Conservation (phyloP, 495 filamentous ascomycete species). For the Penicillium herquei region DNA sequence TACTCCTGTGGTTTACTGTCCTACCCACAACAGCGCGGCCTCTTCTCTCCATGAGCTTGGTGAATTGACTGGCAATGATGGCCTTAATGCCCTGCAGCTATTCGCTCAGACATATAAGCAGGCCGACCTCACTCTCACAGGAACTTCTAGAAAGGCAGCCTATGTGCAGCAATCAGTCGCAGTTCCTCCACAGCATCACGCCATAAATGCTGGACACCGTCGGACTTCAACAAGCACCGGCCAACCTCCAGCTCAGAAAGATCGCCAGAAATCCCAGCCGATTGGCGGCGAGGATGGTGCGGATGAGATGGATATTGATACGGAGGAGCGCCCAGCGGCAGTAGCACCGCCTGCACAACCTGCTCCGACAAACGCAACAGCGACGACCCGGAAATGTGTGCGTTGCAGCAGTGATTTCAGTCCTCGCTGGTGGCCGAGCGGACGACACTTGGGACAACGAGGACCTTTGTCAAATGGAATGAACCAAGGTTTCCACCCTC, state of each 20-base stretch:
- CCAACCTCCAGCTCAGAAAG: conserved; percentile 19
- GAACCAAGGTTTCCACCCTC: conserved; percentile 3
- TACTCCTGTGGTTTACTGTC: conserved; percentile 83
- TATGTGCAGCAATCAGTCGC: conserved; percentile 55
- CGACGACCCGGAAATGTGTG: conserved; percentile 34
- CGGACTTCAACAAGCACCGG: conserved; percentile 41
- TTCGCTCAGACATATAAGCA: conserved; percentile 91
- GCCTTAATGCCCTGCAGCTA: conserved; percentile 74
- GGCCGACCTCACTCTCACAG: conserved; percentile 83
- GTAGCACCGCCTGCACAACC: conserved; percentile 5
- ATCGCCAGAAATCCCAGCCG: conserved; percentile 27
- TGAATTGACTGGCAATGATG: conserved; percentile 60
- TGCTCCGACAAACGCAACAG: conserved; percentile 5
- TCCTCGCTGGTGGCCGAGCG: conserved; percentile 45
- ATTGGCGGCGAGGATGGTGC: conserved; percentile 22
- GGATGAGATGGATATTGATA: conserved; percentile 40
- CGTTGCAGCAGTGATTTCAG: conserved; percentile 41
- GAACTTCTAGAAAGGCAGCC: conserved; percentile 85
- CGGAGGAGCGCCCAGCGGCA: conserved; percentile 25
- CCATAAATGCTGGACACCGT: conserved; percentile 24
- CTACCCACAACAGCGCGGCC: conserved; percentile 69
- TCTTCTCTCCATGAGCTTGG: conserved; percentile 71
- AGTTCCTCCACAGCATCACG: conserved; percentile 25
- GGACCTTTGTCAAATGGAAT: conserved; percentile 33
- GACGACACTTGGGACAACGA: conserved; percentile 25